Conservation (phyloP, 2,329 filamentous ascomycete genomes). For the Endothia cerciana region DNA sequence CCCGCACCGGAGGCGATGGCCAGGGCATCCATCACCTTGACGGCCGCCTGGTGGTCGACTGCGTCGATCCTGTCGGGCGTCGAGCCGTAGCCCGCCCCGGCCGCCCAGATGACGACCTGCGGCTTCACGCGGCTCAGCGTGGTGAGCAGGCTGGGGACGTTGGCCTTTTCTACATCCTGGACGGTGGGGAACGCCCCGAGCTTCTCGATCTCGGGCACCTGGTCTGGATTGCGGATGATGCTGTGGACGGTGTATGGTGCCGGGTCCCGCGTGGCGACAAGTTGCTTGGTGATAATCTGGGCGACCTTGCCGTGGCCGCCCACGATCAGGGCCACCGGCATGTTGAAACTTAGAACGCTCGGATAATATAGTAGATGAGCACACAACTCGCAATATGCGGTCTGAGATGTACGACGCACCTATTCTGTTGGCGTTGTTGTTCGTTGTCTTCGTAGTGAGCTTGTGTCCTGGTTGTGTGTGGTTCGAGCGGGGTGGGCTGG, state of each 20-base stretch:
- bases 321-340: conserved; percentile 23
- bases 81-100: conserved; percentile 39
- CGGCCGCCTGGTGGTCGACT: conserved; percentile 51
- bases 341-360: conserved; percentile 2
- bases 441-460: background rate
- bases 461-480: background rate
- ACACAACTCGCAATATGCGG: conserved; percentile 16
- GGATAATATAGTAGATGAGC: conserved; percentile 10
- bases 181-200: conserved; percentile 48
- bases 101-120: conserved; percentile 40
- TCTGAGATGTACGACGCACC: background rate
- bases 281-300: conserved; percentile 23
- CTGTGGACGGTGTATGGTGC: conserved; percentile 31
- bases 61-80: conserved; percentile 44
- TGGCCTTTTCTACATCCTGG: conserved; percentile 45
- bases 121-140: conserved; percentile 42
- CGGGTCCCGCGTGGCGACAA: conserved; percentile 18
- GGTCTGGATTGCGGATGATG: conserved; percentile 38
- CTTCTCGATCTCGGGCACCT: conserved; percentile 40
- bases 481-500: background rate
- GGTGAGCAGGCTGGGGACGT: conserved; percentile 41
- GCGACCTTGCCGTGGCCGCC: conserved; percentile 27
- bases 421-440: background rate
- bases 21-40: conserved; percentile 50
- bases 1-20: conserved; percentile 39